These are phyloP conservation scores for Avena sativa DNA, from an alignment of 176 grass and related monocot genomes.

Conservation along the genomic window DNA sequence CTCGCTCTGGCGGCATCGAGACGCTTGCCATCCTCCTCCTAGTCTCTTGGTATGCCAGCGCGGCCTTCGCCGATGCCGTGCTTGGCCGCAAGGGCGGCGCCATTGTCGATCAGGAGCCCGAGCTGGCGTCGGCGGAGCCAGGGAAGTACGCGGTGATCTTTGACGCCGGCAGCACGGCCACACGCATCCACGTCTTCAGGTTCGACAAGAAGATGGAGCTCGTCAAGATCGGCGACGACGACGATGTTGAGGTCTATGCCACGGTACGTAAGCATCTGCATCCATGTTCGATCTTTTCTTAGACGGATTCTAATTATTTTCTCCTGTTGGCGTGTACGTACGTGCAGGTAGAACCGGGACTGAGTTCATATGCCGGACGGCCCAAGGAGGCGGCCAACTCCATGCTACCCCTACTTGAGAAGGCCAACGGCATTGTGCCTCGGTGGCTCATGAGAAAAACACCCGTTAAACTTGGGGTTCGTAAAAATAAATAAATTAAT, in stretches of 20 bases:
- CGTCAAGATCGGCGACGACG: not conserved
- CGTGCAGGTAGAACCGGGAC: slow-evolving; percentile 41
- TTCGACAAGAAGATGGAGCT: not conserved
- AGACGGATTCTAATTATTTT: not conserved
- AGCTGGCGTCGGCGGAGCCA: not conserved
- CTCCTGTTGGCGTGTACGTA: too few species aligned
- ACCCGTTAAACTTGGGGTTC: slow-evolving; percentile 59
- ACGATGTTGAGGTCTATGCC: not conserved
- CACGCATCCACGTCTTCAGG: not conserved
- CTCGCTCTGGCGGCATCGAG: not conserved
- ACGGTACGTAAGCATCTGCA: not conserved
- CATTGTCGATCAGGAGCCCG: not conserved
- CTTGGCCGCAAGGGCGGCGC: not conserved
- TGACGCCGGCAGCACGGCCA: not conserved
- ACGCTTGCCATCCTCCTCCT: not conserved
- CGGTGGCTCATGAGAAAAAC: slow-evolving; percentile 9
- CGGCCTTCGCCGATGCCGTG: not conserved
- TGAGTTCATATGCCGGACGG: slow-evolving; percentile 56
- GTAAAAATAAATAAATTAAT: not conserved
- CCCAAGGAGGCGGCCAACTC: slow-evolving; percentile 49
- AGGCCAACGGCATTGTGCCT: slow-evolving; percentile 54
- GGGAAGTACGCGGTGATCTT: not conserved
- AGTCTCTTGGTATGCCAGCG: not conserved
- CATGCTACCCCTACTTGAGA: slow-evolving; percentile 45
- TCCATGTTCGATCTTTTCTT: not conserved